Conservation (phyloP, 148 eudicot species). For the Persicaria tinctoria region DNA sequence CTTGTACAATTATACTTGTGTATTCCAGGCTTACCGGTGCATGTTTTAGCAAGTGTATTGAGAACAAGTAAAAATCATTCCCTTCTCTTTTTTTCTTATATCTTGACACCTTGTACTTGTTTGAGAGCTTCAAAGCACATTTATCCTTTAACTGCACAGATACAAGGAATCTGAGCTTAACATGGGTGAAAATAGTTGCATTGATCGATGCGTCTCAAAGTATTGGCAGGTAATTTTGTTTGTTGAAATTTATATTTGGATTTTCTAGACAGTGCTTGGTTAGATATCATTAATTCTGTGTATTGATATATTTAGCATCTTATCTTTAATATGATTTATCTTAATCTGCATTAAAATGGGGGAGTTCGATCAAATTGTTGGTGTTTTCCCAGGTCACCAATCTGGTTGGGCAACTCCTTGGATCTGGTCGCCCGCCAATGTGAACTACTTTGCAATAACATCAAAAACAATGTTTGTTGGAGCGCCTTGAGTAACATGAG, state of each 20-base stretch:
- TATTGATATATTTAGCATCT: not conserved
- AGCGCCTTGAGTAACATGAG: not conserved
- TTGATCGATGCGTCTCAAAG: constrained; percentile 88
- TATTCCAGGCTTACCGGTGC: constrained; percentile 71
- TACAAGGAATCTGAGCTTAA: constrained; percentile 83
- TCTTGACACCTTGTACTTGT: not conserved
- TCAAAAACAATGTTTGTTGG: not conserved
- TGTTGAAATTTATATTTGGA: not conserved
- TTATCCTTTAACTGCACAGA: constrained; percentile 22
- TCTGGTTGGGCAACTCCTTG: constrained; percentile 59
- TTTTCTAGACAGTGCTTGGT: not conserved
- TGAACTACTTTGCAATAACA: constrained; percentile 15
- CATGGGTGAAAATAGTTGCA: constrained; percentile 88
- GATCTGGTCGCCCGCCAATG: constrained; percentile 54
- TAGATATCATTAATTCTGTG: not conserved
- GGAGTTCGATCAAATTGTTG: not conserved
- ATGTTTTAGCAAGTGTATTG: constrained; percentile 74
- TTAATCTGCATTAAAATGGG: not conserved
- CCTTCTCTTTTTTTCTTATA: not conserved
- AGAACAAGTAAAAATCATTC: constrained; percentile 39
- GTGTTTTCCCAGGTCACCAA: constrained; percentile 51
- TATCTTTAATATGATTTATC: not conserved
- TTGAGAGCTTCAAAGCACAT: not conserved
- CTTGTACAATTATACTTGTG: constrained; percentile 3
- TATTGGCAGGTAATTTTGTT: constrained; percentile 67